phyloP scores from a whole-genome alignment of 495 filamentous ascomycete species.

The Aspergillus diversus region DNA sequence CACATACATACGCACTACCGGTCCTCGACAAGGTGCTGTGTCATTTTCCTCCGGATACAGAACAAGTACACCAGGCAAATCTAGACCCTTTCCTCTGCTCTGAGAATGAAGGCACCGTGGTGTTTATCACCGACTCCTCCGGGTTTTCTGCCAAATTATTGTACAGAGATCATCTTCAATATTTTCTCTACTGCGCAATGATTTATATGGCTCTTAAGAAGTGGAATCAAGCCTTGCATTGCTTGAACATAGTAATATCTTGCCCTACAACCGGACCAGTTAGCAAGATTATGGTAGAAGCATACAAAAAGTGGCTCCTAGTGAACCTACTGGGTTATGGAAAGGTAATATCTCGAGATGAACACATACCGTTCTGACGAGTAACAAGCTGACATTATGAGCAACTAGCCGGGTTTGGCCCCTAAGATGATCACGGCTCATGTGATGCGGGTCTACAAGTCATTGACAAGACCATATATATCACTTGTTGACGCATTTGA shows the following conservation, averaged over 20 bases:
- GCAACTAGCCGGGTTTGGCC: constrained; percentile 36
- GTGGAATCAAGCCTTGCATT: constrained; percentile 73
- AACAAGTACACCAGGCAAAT: constrained; percentile 27
- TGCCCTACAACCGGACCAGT: constrained; percentile 60
- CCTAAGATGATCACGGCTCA: constrained; percentile 50
- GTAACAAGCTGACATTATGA: constrained; percentile 22
- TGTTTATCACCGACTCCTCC: constrained; percentile 59
- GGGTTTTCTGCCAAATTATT: constrained; percentile 62
- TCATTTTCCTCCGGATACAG: constrained; percentile 59
- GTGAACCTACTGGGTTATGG: constrained; percentile 73
- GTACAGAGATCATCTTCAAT: constrained; percentile 66
- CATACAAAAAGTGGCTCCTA: constrained; percentile 94
- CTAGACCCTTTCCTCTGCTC: constrained; percentile 31
- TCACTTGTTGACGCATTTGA: constrained; percentile 70
- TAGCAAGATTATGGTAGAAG: constrained; percentile 82
- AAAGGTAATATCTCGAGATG: constrained; percentile 52
- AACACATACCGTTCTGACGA: constrained; percentile 2
- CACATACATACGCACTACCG: constrained; percentile 60
- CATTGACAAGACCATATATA: constrained; percentile 70
- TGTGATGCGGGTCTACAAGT: constrained; percentile 60
- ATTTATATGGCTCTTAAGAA: constrained; percentile 72
- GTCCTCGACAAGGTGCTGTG: constrained; percentile 70
- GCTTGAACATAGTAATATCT: constrained; percentile 69
- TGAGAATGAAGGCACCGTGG: constrained; percentile 34
- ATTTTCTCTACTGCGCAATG: constrained; percentile 78